Conservation (phyloP, 1,284 basidiomycete genomes). For the Porogramme epimiltina region DNA sequence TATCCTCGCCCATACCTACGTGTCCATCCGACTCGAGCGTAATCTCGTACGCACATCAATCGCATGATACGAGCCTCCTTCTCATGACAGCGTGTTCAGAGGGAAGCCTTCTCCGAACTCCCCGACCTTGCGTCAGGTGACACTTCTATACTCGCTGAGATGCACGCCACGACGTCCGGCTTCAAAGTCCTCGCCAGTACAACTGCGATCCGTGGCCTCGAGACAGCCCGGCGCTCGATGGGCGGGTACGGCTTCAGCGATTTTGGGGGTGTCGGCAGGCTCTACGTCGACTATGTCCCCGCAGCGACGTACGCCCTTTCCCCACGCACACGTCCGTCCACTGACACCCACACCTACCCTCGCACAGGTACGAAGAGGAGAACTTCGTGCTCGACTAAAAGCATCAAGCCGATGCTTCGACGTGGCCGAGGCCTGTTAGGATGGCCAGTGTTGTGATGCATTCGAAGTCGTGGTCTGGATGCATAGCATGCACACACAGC, state of each 20-base stretch:
- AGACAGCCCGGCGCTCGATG: slow-evolving; percentile 70
- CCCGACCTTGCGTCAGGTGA: slow-evolving; percentile 56
- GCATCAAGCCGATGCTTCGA: neutral
- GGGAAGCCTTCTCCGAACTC: slow-evolving; percentile 51
- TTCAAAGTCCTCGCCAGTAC: slow-evolving; percentile 68
- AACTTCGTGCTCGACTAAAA: slow-evolving; percentile 70
- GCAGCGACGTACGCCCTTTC: slow-evolving; percentile 53
- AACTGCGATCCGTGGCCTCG: slow-evolving; percentile 59
- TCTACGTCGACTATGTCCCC: slow-evolving; percentile 70
- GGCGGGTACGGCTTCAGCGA: slow-evolving; percentile 80
- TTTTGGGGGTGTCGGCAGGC: slow-evolving; percentile 64
- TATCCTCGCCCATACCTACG: slow-evolving; percentile 68
- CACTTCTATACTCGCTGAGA: slow-evolving; percentile 62
- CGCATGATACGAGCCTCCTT: neutral
- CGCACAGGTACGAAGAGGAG: slow-evolving; percentile 69
- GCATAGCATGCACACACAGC: too few relatives aligned
- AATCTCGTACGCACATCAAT: slow-evolving; percentile 48
- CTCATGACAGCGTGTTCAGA: slow-evolving; percentile 33
- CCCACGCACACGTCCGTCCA: neutral
- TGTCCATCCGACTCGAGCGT: slow-evolving; percentile 69
- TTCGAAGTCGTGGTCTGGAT: too few relatives aligned
- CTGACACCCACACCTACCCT: neutral
- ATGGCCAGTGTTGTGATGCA: neutral
- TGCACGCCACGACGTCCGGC: slow-evolving; percentile 73
- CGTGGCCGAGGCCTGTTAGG: neutral